Evolutionary conservation across 2,329 filamentous ascomycete genomes (phyloP).

Genomic region (Pseudocercospora fijiensis): DNA sequence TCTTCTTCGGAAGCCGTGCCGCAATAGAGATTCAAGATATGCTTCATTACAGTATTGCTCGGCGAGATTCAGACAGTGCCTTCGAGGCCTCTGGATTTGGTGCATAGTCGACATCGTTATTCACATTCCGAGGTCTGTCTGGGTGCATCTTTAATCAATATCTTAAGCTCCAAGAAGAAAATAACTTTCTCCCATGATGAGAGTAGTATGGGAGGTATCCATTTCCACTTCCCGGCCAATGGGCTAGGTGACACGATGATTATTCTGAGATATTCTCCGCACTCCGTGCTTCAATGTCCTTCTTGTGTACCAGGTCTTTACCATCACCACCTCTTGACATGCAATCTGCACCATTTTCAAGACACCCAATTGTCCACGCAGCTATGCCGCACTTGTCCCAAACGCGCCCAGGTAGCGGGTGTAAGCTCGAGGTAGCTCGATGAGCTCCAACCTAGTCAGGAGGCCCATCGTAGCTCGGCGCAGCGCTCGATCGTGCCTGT

Average conservation of each 20-base stretch:
- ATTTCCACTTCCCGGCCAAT: neutral
- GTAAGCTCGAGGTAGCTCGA: neutral
- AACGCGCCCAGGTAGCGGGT: neutral
- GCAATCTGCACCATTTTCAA: neutral
- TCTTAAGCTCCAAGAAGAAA: neutral
- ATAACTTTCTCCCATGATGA: neutral
- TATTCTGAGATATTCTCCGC: neutral
- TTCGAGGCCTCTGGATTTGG: constrained; percentile 43
- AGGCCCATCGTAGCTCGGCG: neutral
- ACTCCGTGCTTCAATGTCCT: neutral
- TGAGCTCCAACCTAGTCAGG: neutral
- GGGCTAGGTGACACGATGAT: neutral
- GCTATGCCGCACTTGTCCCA: too few species aligned
- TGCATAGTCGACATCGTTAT: constrained; percentile 44
- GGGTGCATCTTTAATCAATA: neutral
- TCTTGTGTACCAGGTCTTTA: neutral
- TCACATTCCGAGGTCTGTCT: neutral
- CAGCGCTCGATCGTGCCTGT: neutral
- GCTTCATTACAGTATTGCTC: constrained; percentile 7
- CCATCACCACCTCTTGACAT: neutral
- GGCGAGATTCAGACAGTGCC: constrained; percentile 31
- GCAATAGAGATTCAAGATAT: neutral
- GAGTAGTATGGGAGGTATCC: neutral
- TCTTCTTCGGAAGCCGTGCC: constrained; percentile 48
- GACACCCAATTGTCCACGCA: too few species aligned